Evolutionary conservation across 345 rosid species (phyloP), one percentile per base, ranked within the genome.

Genomic region (Populus ilicifolia): DNA sequence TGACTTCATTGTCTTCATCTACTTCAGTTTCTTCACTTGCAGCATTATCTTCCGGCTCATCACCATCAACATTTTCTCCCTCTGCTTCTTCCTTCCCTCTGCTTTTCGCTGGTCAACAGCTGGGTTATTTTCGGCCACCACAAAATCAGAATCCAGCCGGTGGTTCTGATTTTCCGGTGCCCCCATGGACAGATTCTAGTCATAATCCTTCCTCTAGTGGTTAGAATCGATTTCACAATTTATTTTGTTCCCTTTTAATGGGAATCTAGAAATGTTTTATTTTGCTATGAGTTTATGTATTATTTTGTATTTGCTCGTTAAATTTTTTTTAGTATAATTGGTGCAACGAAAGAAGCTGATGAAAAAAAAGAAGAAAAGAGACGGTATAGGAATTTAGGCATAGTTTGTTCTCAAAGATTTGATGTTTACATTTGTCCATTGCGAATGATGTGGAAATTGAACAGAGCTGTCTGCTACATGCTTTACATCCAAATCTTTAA

Each of bases 91-190:
- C 84, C 6, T 67, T 77, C 83, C 91, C 91, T 72, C 88, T 87
- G 89, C 78, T 75, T 82, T 87, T 85, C 21, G 39, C 75, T 2
- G 84, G 84, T 36, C 89, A 83, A 39, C 89, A 81, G 21, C 23
- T 69, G 68, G 72, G 79, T 20, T 75, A 75, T 75, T 54, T 75
- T 56, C 79, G n/a, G 48, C 39, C 67, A 29, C 68, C 79, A 0
- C 74, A 62, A 38, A 63, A 75, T 36, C 76, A 65, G 50, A 75
- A 70, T 48, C 75, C 14, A 25, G 25, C 72, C 12, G 10, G 27
- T 14, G 72, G 72, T 70, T 71, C 69, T 17, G 67, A 71, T 70
- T 64, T 71, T 70, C 72, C 67, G 69, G 67, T 29, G 43, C 63
- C 76, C 1, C 76, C 83, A 36, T 75, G 83, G 83, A 48, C 79